These are phyloP conservation scores for Rhodotorula mucilaginosa DNA, from an alignment of 1,284 basidiomycete genomes.

Conservation along the genomic window DNA sequence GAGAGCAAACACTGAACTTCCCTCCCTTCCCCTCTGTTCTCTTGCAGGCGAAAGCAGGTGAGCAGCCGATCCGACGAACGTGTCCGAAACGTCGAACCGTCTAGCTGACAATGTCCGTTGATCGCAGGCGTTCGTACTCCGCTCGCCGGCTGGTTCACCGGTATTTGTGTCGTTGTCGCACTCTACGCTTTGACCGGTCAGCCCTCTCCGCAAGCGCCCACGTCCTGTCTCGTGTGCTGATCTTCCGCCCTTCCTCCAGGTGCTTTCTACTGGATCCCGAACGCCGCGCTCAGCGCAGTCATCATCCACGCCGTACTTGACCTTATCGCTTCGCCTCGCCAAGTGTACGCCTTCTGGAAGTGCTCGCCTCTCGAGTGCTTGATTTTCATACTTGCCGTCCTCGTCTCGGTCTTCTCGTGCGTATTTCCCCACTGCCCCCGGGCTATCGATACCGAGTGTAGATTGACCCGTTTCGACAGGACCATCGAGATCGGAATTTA, in stretches of 20 bases:
- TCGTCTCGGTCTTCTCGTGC: constrained; percentile 62
- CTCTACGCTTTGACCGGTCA: constrained; percentile 72
- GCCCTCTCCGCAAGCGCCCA: too few species aligned
- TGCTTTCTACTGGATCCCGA: constrained; percentile 76
- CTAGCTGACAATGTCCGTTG: too few species aligned
- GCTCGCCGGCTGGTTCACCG: constrained; percentile 80
- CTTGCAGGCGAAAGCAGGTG: constrained; percentile 64
- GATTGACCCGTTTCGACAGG: background rate
- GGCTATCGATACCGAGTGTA: background rate
- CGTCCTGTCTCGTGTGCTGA: too few species aligned
- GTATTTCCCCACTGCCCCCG: background rate
- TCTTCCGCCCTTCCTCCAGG: constrained; percentile 2
- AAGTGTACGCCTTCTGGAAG: constrained; percentile 89
- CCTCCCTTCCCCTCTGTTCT: background rate
- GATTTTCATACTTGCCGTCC: constrained; percentile 86
- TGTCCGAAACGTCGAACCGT: too few species aligned
- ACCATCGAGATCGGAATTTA: constrained; percentile 83
- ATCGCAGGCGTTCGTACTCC: constrained; percentile 81
- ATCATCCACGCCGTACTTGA: constrained; percentile 76
- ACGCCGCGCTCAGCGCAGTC: constrained; percentile 74
- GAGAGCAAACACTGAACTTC: background rate
- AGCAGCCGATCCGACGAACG: too few species aligned
- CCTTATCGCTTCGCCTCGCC: constrained; percentile 80
- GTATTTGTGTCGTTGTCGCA: constrained; percentile 86
- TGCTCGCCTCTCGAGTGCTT: constrained; percentile 88